Conservation (phyloP, 1,284 basidiomycete genomes). For the Gymnopus androsaceus region DNA sequence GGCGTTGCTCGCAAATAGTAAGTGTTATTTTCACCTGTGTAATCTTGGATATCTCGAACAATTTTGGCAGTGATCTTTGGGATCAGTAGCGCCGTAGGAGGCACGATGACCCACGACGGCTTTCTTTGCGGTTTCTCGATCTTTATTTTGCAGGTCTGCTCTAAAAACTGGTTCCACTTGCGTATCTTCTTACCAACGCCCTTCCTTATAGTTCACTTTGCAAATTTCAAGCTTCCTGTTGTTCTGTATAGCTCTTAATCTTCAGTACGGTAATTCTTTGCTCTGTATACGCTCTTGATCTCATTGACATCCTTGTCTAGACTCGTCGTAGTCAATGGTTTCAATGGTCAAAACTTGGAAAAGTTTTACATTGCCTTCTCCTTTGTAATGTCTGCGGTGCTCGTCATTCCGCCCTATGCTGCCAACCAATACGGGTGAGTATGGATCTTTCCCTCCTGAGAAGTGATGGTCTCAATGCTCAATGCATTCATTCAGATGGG, state of each 20-base stretch:
- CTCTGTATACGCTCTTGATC: not conserved
- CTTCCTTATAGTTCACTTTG: constrained; percentile 19
- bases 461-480: not conserved
- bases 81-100: constrained; percentile 21
- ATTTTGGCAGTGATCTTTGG: constrained; percentile 25
- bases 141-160: constrained; percentile 24
- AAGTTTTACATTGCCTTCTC: constrained; percentile 24
- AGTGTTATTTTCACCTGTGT: constrained; percentile 15
- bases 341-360: constrained; percentile 24
- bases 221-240: constrained; percentile 24
- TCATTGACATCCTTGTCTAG: constrained; percentile 7
- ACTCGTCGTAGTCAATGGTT: constrained; percentile 23
- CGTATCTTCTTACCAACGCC: not conserved
- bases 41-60: too few relatives aligned
- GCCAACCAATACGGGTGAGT: constrained; percentile 25
- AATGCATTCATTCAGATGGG: constrained; percentile 23
- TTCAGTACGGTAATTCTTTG: constrained; percentile 19
- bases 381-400: constrained; percentile 12
- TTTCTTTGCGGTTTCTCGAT: constrained; percentile 24
- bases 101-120: constrained; percentile 17
- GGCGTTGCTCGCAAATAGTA: not conserved
- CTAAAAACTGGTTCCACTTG: not conserved
- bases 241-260: constrained; percentile 22
- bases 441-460: not conserved
- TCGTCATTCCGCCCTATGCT: constrained; percentile 25